Evolutionary conservation across 2,329 filamentous ascomycete genomes (phyloP), one percentile per base, ranked within the genome.

Genomic region (Calonectria pseudoreteaudii): DNA sequence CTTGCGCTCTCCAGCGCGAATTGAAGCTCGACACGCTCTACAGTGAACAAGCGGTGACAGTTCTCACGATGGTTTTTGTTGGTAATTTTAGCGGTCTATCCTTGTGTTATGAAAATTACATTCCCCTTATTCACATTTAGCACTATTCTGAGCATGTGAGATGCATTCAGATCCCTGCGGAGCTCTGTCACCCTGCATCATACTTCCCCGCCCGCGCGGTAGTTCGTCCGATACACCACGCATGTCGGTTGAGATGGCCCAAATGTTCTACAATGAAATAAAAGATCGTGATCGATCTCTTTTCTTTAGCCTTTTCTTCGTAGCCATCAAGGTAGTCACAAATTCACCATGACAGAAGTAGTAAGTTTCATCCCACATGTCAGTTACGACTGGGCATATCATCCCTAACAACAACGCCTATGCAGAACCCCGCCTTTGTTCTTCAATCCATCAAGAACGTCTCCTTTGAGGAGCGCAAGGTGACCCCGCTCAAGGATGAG

Each of bases 391-490:
- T 34, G 26, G 16, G 4, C 31, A 28, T 41, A 28, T 31, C 18
- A 41, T n/a, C n/a, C 18, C 56, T 62, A 38, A 62, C 36, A 20
- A 36, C 18, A 41, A 36, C 18, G 30, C 10, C 14, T 62, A 5
- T 41, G 34, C n/a, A 85, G 83, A 90, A 88, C 77, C 86, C 82
- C 1, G 85, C 88, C 10, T 88, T 88, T 74, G 88, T 89, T 50
- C 84, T 90, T 16, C 84, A 84, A 50, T 84, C 85, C 7, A 77
- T 88, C 66, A 84, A 87, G 74, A 82, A 86, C 36, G 85, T 88
- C 65, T 81, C 81, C 11, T 86, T 90, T 62, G 86, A 89, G 77
- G 80, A 88, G 71, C 84, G 86, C 0, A 80, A 84, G 0, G 80
- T 85, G 8, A 87, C 87, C 1, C 75, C 77, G 10, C 83, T 89